Evolutionary conservation across 495 filamentous ascomycete genomes (phyloP).

Genomic region (Paragyromitra xinjiangensis): DNA sequence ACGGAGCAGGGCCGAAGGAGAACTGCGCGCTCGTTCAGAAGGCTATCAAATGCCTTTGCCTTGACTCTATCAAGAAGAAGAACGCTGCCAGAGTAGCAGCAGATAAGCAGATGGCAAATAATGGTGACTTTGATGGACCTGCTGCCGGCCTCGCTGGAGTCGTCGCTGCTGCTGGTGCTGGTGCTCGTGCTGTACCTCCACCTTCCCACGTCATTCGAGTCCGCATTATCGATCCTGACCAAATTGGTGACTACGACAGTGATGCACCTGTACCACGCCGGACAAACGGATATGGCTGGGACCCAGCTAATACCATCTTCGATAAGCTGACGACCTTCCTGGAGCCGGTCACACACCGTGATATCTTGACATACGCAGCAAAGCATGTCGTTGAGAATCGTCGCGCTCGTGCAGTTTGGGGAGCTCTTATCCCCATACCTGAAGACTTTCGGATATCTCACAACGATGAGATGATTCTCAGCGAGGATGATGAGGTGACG

Average conservation of each 20-base stretch:
- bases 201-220: not conserved
- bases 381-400: not conserved
- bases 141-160: not conserved
- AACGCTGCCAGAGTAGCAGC: not conserved
- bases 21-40: not conserved
- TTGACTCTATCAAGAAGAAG: no score
- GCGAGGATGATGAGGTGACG: not conserved
- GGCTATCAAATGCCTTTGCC: not conserved
- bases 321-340: not conserved
- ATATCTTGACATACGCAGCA: not conserved
- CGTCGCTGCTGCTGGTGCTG: not conserved
- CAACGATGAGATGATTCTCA: not conserved
- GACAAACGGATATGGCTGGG: not conserved
- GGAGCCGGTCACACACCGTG: not conserved
- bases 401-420: not conserved
- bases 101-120: not conserved
- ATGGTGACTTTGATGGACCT: not conserved
- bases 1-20: not conserved
- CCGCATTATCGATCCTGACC: not conserved
- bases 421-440: not conserved
- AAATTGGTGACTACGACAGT: not conserved
- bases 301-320: not conserved
- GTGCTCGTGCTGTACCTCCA: not conserved
- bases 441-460: not conserved
- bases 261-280: not conserved